Evolutionary conservation across 2,329 filamentous ascomycete species (phyloP), one percentile per base, ranked within the genome.

Genomic region (Botrytis deweyae): DNA sequence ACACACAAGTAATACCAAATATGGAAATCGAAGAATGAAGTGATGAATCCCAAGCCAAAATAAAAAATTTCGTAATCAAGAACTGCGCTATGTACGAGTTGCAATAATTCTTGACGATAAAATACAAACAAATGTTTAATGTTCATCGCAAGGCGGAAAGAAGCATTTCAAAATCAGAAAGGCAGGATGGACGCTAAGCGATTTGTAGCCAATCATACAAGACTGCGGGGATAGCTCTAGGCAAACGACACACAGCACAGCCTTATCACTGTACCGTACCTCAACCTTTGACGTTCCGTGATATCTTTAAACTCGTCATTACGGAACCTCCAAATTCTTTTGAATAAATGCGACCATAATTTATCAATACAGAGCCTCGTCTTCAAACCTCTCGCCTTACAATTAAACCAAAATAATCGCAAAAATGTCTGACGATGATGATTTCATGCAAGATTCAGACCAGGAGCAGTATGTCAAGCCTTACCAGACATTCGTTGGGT

Each of bases 391-490:
- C 63, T 6, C 40, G 55, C 7, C 36, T 61, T 55, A 16, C 1
- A n/a, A 14, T 10, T 20, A 44, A 46, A 63, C 14, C 8, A 46
- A 14, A 33, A 69, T 25, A 12, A 59, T 46, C 33, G 70, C 71
- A 80, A 82, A 72, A 25, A 87, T 87, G 86, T 87, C 86, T 58
- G 86, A 87, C 80, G 86, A 87, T 76, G 93, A 95, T 84, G 93
- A 97, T 84, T 97, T 97, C 83, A 97, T 97, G 93, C 93, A 96
- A 84, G 93, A 94, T 82, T 96, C 93, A 7, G 93, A 93, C 75
- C 91, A 94, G 82, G 93, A 95, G 85, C 91, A 95, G 89, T 98
- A 86, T 78, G 86, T 79, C 71, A 44, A 74, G 61, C 73, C 71
- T 42, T 42, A 64, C 20, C 49, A 66, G 22, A 66, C 55, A 10